Evolutionary conservation across 345 rosid genomes (phyloP).

Genomic region (Citrus reticulata): DNA sequence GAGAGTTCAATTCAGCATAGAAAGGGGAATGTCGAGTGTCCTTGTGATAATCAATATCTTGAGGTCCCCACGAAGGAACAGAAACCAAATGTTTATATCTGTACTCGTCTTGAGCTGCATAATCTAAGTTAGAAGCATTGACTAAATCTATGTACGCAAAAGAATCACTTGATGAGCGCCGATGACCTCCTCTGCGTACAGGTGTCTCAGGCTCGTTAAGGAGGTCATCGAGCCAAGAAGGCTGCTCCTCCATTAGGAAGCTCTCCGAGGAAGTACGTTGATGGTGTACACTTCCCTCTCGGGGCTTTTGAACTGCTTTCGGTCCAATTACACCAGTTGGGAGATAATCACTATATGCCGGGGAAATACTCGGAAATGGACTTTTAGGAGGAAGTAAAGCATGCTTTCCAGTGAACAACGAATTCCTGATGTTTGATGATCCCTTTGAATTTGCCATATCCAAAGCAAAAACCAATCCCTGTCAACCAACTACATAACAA

Average conservation of each 20-base stretch:
- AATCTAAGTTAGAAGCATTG: conserved; percentile 54
- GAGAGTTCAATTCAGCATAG: conserved; percentile 42
- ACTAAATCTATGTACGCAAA: conserved; percentile 73
- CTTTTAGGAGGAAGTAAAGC: conserved; percentile 91
- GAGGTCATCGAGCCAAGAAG: conserved; percentile 99
- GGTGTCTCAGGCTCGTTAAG: conserved; percentile 97
- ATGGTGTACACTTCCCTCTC: conserved; percentile 54
- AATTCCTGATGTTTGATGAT: conserved; percentile 61
- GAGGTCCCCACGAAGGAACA: conserved; percentile 58
- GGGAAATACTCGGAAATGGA: conserved; percentile 74
- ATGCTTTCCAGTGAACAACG: conserved; percentile 68
- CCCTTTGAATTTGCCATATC: conserved; percentile 79
- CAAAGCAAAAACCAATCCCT: conserved; percentile 31
- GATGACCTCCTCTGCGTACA: conserved; percentile 79
- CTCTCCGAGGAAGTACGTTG: conserved; percentile 95
- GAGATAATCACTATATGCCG: conserved; percentile 60
- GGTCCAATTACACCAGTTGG: conserved; percentile 55
- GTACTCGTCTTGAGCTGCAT: conserved; percentile 61
- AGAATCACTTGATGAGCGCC: conserved; percentile 98
- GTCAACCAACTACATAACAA: conserved; percentile 12
- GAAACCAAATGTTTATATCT: conserved; percentile 37
- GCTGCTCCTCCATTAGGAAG: conserved; percentile 78
- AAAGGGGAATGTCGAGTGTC: conserved; percentile 47
- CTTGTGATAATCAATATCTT: conserved; percentile 54
- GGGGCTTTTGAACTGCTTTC: conserved; percentile 68